These are phyloP conservation scores for Lentinula sp. DNA, from an alignment of 768 basidiomycete species.

Conservation along the genomic window DNA sequence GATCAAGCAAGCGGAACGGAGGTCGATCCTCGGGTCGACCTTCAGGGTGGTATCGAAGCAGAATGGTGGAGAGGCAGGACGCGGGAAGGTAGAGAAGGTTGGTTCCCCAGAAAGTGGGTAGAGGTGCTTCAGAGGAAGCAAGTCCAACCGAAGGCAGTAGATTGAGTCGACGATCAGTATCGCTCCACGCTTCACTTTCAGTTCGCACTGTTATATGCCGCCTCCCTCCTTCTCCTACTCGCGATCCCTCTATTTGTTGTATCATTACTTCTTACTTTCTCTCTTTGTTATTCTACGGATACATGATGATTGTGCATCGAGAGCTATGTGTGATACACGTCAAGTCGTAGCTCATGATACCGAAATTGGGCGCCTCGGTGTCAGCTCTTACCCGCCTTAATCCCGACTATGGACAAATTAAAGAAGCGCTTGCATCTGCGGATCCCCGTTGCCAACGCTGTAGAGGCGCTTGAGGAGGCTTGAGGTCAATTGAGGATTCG, in stretches of 20 bases:
- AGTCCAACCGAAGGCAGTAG: background rate
- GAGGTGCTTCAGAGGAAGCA: constrained; percentile 52
- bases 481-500: too few relatives aligned
- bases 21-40: constrained; percentile 56
- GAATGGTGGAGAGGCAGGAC: constrained; percentile 97
- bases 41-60: constrained; percentile 36
- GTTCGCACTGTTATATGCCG: too few relatives aligned
- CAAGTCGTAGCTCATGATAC: too few relatives aligned
- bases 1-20: constrained; percentile 64
- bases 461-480: background rate
- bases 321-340: too few relatives aligned
- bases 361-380: too few relatives aligned
- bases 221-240: too few relatives aligned
- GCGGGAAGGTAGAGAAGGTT: constrained; percentile 86
- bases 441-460: background rate
- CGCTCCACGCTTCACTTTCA: too few relatives aligned
- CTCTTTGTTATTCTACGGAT: too few relatives aligned
- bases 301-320: too few relatives aligned
- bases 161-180: background rate
- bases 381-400: background rate
- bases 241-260: too few relatives aligned
- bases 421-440: background rate
- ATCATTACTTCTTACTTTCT: too few relatives aligned
- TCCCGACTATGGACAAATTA: background rate
- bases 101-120: constrained; percentile 93